These are phyloP conservation scores for Solanum megistacrolobum DNA, from an alignment of 257 asterid species.

Conservation along the genomic window DNA sequence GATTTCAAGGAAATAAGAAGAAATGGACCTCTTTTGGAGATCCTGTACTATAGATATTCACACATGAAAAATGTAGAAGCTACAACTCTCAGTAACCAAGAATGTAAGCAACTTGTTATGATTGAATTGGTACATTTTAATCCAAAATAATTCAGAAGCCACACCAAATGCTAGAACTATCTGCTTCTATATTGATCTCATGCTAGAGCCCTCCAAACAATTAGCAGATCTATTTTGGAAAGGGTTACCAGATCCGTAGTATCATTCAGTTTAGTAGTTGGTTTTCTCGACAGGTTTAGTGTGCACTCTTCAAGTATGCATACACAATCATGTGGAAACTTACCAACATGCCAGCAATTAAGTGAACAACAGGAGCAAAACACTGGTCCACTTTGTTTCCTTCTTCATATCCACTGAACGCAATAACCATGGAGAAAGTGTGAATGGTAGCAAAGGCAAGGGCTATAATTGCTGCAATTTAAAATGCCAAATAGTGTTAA, in stretches of 20 bases:
- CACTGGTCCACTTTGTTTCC: slow-evolving; percentile 58
- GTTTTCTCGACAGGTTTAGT: not conserved
- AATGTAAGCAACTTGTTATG: not conserved
- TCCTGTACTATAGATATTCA: not conserved
- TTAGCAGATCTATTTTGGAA: not conserved
- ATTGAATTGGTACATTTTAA: not conserved
- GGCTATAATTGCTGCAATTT: slow-evolving; percentile 72
- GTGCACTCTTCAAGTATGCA: not conserved
- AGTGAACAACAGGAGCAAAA: slow-evolving; percentile 70
- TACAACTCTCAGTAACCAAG: not conserved
- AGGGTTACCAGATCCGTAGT: not conserved
- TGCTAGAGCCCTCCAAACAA: not conserved
- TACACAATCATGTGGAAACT: slow-evolving; percentile 8
- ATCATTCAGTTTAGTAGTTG: not conserved
- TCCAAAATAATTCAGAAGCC: not conserved
- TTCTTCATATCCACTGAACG: slow-evolving; percentile 76
- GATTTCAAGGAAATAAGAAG: not conserved
- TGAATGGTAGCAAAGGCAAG: slow-evolving; percentile 92
- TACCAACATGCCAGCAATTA: slow-evolving; percentile 77
- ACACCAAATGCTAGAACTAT: not conserved
- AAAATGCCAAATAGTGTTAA: not conserved
- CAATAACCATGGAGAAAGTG: slow-evolving; percentile 95
- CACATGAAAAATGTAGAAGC: not conserved
- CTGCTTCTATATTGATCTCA: not conserved
- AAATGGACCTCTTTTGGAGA: not conserved